Evolutionary conservation across 2,329 filamentous ascomycete species (phyloP), one percentile per base, ranked within the genome.

Genomic region (Aspergillus sp.): DNA sequence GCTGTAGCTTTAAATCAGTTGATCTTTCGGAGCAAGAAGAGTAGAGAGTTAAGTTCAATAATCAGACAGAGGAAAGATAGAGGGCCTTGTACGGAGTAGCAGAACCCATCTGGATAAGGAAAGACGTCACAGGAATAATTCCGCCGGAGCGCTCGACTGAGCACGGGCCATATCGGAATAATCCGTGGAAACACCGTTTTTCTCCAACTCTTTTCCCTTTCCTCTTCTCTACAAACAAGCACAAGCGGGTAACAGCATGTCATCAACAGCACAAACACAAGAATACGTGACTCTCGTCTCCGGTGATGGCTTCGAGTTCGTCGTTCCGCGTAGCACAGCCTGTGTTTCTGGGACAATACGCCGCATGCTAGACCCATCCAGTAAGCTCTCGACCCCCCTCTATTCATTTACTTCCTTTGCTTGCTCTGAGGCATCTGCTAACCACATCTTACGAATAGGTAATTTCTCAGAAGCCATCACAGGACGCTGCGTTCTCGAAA

Each of bases 241-340:
- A 27, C 9, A 30, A 30, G 10, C 25, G 4, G 42, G 47, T 43
- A 42, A 41, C 42, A 45, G 22, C 22, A 59, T 57, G 54, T 49
- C 53, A 3, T 44, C 51, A 7, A 38, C 53, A 47, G 25, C 47
- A 44, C 48, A 56, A 20, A 53, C 57, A 15, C 60, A 75, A 3
- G 76, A 82, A 51, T 85, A 78, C 59, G 80, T 86, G 46, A 84
- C 82, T 1, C 71, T 86, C 5, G 73, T 84, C 19, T 84, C 82
- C 1, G 76, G 73, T 48, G 83, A 86, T 60, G 81, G 76, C 44
- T 85, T 79, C 61, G 80, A 83, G 53, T 85, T 84, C 64, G 73
- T 84, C 52, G 65, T 86, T 38, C 74, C 78, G 19, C 77, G 82
- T 55, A 81, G 75, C 25, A 76, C 79, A 4, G 83, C 82, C 35